A percentile compares a stretch with the other conserved stretches of the same genome.
These are phyloP conservation scores for Tylopilus rubrobrunneus DNA, from an alignment of 768 basidiomycete genomes.

Conservation along the genomic window DNA sequence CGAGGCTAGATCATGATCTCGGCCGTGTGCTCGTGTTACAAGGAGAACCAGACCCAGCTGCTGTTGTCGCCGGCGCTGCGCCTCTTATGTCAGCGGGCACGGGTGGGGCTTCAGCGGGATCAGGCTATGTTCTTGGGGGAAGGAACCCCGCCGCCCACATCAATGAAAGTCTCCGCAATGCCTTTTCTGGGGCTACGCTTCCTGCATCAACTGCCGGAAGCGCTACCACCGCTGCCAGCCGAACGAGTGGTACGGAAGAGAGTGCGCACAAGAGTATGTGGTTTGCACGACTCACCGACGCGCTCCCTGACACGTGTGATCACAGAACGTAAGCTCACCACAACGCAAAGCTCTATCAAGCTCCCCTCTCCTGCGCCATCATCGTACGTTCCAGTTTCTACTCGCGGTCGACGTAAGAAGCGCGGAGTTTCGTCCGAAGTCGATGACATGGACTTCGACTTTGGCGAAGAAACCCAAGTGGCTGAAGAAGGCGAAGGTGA, in stretches of 20 bases:
- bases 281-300: not conserved
- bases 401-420: conserved; percentile 34
- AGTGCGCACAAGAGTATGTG: conserved; percentile 28
- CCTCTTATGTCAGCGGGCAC: conserved; percentile 17
- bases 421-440: conserved; percentile 34
- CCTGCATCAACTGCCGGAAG: conserved; percentile 14
- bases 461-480: conserved; percentile 28
- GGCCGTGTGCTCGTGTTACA: conserved; percentile 40
- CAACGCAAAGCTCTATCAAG: conserved; percentile 31
- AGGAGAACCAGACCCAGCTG: conserved; percentile 39
- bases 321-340: conserved; percentile 29
- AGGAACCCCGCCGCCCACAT: conserved; percentile 39
- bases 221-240: conserved; percentile 5
- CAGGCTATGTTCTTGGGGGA: conserved; percentile 32
- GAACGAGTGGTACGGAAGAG: conserved; percentile 23
- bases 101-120: conserved; percentile 10
- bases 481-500: conserved; percentile 32
- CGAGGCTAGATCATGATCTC: conserved; percentile 46
- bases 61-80: conserved; percentile 26
- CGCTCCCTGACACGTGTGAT: conserved; percentile 1
- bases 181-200: conserved; percentile 28
- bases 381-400: conserved; percentile 23
- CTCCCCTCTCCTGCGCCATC: conserved; percentile 35
- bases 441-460: conserved; percentile 34
- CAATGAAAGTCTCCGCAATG: conserved; percentile 37